Evolutionary conservation across 148 eudicot genomes (phyloP).

Genomic region (Rhododendron henanense): DNA sequence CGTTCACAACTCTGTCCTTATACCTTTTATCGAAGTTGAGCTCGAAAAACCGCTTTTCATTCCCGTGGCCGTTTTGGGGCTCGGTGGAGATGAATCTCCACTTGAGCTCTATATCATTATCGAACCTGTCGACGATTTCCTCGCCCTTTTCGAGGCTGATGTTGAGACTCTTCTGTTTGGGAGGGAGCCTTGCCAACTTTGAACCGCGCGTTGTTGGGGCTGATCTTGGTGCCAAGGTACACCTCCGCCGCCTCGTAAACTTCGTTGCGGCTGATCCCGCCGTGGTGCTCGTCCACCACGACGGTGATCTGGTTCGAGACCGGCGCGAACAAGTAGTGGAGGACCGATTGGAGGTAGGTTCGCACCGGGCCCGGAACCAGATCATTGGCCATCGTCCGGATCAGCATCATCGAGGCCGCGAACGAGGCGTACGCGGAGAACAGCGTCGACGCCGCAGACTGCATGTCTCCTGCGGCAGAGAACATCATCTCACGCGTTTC

Average conservation of each 20-base stretch:
- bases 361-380: slow-evolving; percentile 33
- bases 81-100: slow-evolving; percentile 44
- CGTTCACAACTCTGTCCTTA: neutral
- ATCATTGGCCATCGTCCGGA: slow-evolving; percentile 47
- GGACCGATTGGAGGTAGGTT: slow-evolving; percentile 22
- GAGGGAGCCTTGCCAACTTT: slow-evolving; percentile 38
- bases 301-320: slow-evolving; percentile 32
- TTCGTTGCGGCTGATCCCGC: slow-evolving; percentile 38
- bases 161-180: slow-evolving; percentile 41
- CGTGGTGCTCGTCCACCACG: slow-evolving; percentile 38
- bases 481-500: slow-evolving; percentile 18
- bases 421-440: slow-evolving; percentile 67
- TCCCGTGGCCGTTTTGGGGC: slow-evolving; percentile 6
- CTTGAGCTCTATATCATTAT: slow-evolving; percentile 8
- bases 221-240: slow-evolving; percentile 45
- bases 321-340: slow-evolving; percentile 21
- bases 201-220: slow-evolving; percentile 32
- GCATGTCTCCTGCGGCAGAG: slow-evolving; percentile 16
- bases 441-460: slow-evolving; percentile 33
- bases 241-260: slow-evolving; percentile 46
- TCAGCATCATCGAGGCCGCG: slow-evolving; percentile 38
- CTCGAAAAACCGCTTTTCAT: neutral
- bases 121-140: slow-evolving; percentile 26
- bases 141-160: slow-evolving; percentile 41
- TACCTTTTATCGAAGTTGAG: neutral